Conservation (phyloP, 768 basidiomycete genomes). For the Gautieria morchelliformis region DNA sequence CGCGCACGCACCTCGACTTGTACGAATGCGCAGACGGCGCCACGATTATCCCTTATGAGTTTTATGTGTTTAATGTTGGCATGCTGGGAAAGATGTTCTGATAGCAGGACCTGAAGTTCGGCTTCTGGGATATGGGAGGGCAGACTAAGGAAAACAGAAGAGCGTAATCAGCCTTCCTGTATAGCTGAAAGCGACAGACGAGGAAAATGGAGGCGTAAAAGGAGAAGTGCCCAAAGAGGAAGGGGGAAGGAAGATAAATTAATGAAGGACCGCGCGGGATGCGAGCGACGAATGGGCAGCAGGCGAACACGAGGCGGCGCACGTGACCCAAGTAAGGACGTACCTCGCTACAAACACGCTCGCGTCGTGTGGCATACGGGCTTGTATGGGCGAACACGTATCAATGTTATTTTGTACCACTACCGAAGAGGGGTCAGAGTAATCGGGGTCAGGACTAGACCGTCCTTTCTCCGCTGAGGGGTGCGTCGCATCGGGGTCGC, state of each 20-base stretch:
- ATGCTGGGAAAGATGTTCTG: constrained; percentile 58
- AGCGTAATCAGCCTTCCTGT: background rate
- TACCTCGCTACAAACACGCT: constrained; percentile 84
- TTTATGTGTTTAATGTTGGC: constrained; percentile 57
- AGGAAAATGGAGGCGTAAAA: too few relatives aligned
- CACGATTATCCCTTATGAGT: constrained; percentile 66
- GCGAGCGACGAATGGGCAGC: constrained; percentile 6
- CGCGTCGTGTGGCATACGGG: constrained; percentile 52
- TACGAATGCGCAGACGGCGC: constrained; percentile 76
- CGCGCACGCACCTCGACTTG: constrained; percentile 60
- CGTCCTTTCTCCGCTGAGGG: constrained; percentile 6
- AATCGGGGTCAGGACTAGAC: background rate
- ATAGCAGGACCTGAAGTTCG: constrained; percentile 52
- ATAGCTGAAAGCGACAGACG: too few relatives aligned
- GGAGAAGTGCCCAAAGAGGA: background rate
- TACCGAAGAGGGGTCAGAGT: background rate
- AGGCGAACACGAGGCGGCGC: constrained; percentile 6
- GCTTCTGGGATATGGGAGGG: constrained; percentile 57
- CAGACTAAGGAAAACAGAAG: constrained; percentile 36
- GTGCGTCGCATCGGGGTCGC: background rate
- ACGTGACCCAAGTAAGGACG: constrained; percentile 9
- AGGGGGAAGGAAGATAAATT: background rate
- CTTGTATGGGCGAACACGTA: background rate
- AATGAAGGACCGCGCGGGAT: background rate
- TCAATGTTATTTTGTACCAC: background rate